A percentile compares a stretch with the other conserved stretches of the same genome.
phyloP scores from a whole-genome alignment of 805 yeast species.

The Suhomyces sp. region DNA sequence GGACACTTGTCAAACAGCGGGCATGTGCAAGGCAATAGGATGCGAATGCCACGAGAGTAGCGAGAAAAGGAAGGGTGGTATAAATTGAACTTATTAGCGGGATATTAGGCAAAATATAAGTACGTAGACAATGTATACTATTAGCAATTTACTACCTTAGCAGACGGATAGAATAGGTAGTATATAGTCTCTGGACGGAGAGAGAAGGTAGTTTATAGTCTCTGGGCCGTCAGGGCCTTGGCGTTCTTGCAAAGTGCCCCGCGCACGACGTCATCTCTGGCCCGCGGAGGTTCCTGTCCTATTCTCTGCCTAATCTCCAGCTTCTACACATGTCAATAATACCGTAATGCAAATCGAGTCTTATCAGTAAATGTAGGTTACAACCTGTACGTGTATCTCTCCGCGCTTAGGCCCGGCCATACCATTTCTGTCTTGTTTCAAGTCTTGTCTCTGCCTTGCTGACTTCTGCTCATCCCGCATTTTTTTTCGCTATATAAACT shows the following conservation, averaged over 20 bases:
- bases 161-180: too few relatives aligned
- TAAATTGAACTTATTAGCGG: too few relatives aligned
- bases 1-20: neutral
- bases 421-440: neutral
- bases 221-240: neutral
- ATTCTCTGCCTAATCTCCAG: neutral
- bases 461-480: neutral
- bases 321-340: neutral
- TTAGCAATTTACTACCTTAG: too few relatives aligned
- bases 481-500: neutral
- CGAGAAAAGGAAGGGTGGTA: neutral
- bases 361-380: neutral
- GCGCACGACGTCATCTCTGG: neutral
- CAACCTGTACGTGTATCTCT: neutral
- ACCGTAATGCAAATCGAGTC: neutral
- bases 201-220: too few relatives aligned
- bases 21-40: neutral
- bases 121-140: too few relatives aligned
- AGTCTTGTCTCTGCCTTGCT: neutral
- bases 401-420: neutral
- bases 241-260: neutral
- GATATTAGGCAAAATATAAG: too few relatives aligned
- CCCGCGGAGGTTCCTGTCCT: conserved; percentile 2
- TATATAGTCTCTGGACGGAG: too few relatives aligned
- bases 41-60: neutral